These are phyloP conservation scores for Ceriops decandra DNA, from an alignment of 345 rosid genomes.

Conservation along the genomic window DNA sequence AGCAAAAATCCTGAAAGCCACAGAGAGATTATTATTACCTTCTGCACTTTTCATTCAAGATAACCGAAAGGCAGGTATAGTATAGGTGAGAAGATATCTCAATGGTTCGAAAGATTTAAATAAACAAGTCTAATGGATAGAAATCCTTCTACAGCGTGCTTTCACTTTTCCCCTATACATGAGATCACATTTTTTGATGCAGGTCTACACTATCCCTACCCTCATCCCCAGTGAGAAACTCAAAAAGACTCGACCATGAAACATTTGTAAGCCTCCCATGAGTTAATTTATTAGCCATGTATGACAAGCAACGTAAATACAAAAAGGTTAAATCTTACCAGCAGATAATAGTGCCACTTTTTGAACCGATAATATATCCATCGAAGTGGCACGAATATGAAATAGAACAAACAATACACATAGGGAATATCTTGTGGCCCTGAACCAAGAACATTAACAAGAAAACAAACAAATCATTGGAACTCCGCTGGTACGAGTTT, in stretches of 20 bases:
- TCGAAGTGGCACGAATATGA: slow-evolving; percentile 85
- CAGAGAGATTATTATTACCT: neutral
- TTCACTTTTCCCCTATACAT: too few relatives aligned
- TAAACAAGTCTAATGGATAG: too few relatives aligned
- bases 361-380: slow-evolving; percentile 96
- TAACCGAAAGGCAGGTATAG: too few relatives aligned
- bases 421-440: slow-evolving; percentile 89
- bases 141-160: too few relatives aligned
- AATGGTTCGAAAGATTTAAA: too few relatives aligned
- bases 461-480: slow-evolving; percentile 10
- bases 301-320: neutral
- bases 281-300: neutral
- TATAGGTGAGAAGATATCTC: too few relatives aligned
- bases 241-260: too few relatives aligned
- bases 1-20: slow-evolving; percentile 80
- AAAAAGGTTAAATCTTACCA: slow-evolving; percentile 46
- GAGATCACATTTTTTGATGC: too few relatives aligned
- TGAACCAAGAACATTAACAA: slow-evolving; percentile 25
- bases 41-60: too few relatives aligned
- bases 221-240: too few relatives aligned
- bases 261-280: too few relatives aligned
- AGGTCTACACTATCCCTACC: too few relatives aligned
- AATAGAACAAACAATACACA: slow-evolving; percentile 74
- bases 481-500: neutral
- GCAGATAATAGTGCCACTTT: slow-evolving; percentile 97